A percentile compares a stretch with the other conserved stretches of the same genome.
phyloP scores from a whole-genome alignment of 2,329 filamentous ascomycete genomes.

The Aspergillus pseudoterreus region DNA sequence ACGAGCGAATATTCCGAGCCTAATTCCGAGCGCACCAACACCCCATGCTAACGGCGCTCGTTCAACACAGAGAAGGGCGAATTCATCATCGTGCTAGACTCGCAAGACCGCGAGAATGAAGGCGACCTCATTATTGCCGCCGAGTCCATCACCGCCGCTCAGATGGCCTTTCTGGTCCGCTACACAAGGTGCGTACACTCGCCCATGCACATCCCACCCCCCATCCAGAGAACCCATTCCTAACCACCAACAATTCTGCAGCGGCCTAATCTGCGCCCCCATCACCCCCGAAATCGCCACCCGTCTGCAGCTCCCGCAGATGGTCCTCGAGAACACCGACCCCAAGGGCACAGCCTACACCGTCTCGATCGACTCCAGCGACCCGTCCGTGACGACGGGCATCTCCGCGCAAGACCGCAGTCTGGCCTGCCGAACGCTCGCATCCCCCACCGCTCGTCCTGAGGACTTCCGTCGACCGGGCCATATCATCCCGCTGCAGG shows the following conservation, averaged over 20 bases:
- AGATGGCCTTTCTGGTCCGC: constrained; percentile 95
- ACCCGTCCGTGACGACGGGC: constrained; percentile 74
- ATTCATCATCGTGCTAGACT: constrained; percentile 95
- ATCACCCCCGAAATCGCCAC: constrained; percentile 66
- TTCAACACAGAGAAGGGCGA: constrained; percentile 64
- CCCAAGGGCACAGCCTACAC: constrained; percentile 91
- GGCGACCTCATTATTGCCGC: constrained; percentile 96
- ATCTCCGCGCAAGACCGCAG: constrained; percentile 87
- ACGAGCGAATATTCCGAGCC: not conserved
- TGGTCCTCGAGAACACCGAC: constrained; percentile 78
- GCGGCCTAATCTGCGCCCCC: constrained; percentile 88
- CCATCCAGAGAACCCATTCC: not conserved
- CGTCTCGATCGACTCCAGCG: constrained; percentile 75
- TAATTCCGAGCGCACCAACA: not conserved
- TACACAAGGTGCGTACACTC: constrained; percentile 59
- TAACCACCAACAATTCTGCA: constrained; percentile 19
- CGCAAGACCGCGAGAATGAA: constrained; percentile 90
- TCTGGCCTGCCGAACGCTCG: constrained; percentile 74
- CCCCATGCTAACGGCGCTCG: not conserved
- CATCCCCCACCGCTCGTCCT: constrained; percentile 57
- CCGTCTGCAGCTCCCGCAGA: constrained; percentile 76
- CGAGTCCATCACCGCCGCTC: constrained; percentile 73
- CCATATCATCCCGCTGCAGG: constrained; percentile 82
- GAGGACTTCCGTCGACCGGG: constrained; percentile 75
- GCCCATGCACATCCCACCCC: not conserved